These are phyloP conservation scores for Aegilops bicornis DNA, from an alignment of 176 grass and related monocot genomes.

Conservation along the genomic window DNA sequence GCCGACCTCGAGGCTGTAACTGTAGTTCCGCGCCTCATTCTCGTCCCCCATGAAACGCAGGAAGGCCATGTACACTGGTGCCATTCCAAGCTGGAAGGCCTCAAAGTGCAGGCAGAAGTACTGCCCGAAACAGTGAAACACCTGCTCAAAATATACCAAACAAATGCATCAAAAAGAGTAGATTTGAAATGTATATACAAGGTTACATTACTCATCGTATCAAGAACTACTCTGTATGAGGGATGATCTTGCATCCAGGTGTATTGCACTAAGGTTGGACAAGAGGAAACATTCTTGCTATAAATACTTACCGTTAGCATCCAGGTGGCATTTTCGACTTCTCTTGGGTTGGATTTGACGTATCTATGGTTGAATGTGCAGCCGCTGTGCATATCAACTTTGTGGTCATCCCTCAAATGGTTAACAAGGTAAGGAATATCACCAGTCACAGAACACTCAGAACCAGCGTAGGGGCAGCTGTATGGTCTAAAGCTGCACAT, in stretches of 20 bases:
- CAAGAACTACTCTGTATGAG: not conserved
- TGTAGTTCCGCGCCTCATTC: slow-evolving; percentile 78
- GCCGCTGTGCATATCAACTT: slow-evolving; percentile 83
- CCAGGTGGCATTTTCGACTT: slow-evolving; percentile 92
- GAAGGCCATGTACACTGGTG: slow-evolving; percentile 91
- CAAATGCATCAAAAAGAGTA: not conserved
- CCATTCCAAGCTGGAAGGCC: slow-evolving; percentile 82
- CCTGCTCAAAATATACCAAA: slow-evolving; percentile 39
- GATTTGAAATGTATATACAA: not conserved
- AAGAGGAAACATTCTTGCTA: not conserved
- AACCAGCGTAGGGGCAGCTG: slow-evolving; percentile 82
- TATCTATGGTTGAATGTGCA: slow-evolving; percentile 98
- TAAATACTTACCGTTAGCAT: slow-evolving; percentile 71
- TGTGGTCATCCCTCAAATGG: slow-evolving; percentile 87
- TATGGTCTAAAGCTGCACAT: slow-evolving; percentile 77
- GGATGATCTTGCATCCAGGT: not conserved
- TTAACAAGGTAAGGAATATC: slow-evolving; percentile 78
- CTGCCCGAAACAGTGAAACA: slow-evolving; percentile 89
- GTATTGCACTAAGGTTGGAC: not conserved
- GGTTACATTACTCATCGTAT: not conserved
- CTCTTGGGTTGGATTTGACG: slow-evolving; percentile 69
- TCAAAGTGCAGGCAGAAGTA: slow-evolving; percentile 96
- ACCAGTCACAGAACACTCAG: slow-evolving; percentile 61
- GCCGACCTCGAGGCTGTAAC: slow-evolving; percentile 79
- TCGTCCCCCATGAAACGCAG: slow-evolving; percentile 95